A percentile compares a stretch with the other conserved stretches of the same genome.
These are phyloP conservation scores for Fusarium cicatricum DNA, from an alignment of 2,329 filamentous ascomycete genomes.

Conservation along the genomic window DNA sequence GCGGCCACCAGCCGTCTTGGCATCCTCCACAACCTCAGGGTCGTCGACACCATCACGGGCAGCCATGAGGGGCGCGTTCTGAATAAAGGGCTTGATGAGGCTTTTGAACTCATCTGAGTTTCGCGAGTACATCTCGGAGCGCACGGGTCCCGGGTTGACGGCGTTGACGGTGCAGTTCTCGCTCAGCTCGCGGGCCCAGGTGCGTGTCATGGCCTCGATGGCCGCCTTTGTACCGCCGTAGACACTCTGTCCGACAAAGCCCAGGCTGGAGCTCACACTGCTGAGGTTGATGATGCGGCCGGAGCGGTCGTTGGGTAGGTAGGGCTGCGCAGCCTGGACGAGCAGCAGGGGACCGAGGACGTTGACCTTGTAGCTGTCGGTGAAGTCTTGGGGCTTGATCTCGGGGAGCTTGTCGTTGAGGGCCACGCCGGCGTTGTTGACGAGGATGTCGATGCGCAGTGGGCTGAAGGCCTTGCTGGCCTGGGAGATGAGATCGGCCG, in stretches of 20 bases:
- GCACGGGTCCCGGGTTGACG: constrained; percentile 63
- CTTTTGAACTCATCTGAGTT: constrained; percentile 42
- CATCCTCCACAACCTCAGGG: constrained; percentile 39
- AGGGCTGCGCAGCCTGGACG: constrained; percentile 73
- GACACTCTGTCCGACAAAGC: constrained; percentile 60
- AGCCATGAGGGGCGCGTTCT: constrained; percentile 41
- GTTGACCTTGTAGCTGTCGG: constrained; percentile 76
- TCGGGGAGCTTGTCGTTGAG: constrained; percentile 69
- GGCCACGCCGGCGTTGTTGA: constrained; percentile 82
- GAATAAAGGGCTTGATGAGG: constrained; percentile 42
- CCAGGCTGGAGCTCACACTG: constrained; percentile 56
- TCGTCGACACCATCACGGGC: constrained; percentile 36
- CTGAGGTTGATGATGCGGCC: constrained; percentile 63
- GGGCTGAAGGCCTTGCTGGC: constrained; percentile 36
- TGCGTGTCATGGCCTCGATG: constrained; percentile 63
- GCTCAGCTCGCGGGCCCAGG: constrained; percentile 61
- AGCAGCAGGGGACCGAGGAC: constrained; percentile 80
- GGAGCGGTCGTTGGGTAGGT: constrained; percentile 74
- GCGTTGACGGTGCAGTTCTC: constrained; percentile 62
- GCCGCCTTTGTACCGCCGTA: constrained; percentile 64
- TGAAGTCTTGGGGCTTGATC: constrained; percentile 70
- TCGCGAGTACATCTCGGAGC: constrained; percentile 56
- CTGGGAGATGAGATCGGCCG: constrained; percentile 37
- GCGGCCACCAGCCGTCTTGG: constrained; percentile 39
- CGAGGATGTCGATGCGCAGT: constrained; percentile 65